Evolutionary conservation across 768 basidiomycete genomes (phyloP).

Genomic region (Lactarius hatsudake): DNA sequence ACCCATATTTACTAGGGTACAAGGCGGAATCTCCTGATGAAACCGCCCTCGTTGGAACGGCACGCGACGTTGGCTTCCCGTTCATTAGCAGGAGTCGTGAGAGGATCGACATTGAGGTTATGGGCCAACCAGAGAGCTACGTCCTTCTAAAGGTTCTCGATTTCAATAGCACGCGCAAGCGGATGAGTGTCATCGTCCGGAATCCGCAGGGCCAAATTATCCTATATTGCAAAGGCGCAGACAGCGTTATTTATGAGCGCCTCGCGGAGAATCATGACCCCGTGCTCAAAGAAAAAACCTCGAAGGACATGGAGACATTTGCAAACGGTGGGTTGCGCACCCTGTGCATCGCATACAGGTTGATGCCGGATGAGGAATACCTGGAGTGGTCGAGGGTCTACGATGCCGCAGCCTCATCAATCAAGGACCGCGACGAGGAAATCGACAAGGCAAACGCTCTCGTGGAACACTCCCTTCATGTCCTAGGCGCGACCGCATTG

Average conservation of each 20-base stretch:
- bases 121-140: conserved; percentile 85
- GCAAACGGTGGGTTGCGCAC: conserved; percentile 92
- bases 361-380: conserved; percentile 82
- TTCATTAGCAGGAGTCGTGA: conserved; percentile 78
- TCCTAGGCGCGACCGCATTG: conserved; percentile 92
- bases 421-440: conserved; percentile 84
- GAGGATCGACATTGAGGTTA: conserved; percentile 81
- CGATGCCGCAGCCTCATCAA: conserved; percentile 75
- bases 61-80: conserved; percentile 90
- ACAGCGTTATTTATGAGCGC: conserved; percentile 89
- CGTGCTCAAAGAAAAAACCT: conserved; percentile 70
- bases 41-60: conserved; percentile 88
- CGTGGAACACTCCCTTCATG: conserved; percentile 78
- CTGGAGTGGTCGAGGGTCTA: conserved; percentile 73
- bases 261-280: conserved; percentile 75
- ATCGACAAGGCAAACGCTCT: conserved; percentile 83
- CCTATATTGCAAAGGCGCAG: conserved; percentile 95
- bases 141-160: conserved; percentile 79
- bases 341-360: conserved; percentile 81
- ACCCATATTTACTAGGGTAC: conserved; percentile 73
- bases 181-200: conserved; percentile 92
- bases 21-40: conserved; percentile 98
- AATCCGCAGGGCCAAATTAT: conserved; percentile 78
- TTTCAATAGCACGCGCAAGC: conserved; percentile 91
- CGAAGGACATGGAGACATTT: conserved; percentile 87